Percentiles rank a stretch among this genome's conserved stretches.
These are phyloP conservation scores for Didymella segeticola DNA, from an alignment of 2,329 filamentous ascomycete genomes.

Conservation along the genomic window DNA sequence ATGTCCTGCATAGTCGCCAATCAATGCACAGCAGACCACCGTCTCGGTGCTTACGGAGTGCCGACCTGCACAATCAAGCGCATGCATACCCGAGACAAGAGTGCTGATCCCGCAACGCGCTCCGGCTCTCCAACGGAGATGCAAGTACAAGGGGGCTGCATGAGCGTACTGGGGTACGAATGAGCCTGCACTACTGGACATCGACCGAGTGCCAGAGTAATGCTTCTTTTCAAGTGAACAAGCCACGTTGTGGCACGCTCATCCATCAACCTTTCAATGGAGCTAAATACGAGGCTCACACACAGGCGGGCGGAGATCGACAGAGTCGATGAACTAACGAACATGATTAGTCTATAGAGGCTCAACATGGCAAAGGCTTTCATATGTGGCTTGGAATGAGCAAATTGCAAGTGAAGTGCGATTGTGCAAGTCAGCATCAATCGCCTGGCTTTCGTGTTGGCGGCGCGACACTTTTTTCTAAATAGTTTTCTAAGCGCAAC, in stretches of 20 bases:
- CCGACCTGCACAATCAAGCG: conserved; percentile 8
- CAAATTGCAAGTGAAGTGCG: background rate
- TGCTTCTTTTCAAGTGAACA: no score
- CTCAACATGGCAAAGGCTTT: background rate
- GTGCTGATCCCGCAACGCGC: background rate
- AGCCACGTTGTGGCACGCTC: no score
- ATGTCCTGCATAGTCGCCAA: background rate
- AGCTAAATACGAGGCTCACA: background rate
- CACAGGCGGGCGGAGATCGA: background rate
- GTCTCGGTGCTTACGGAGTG: background rate
- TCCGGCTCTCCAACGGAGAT: conserved; percentile 31
- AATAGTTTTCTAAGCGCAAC: no score
- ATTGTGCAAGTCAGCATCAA: no score
- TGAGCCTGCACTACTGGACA: no score
- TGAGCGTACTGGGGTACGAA: no score
- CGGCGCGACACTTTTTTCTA: no score
- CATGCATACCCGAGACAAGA: conserved; percentile 6
- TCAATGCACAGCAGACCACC: background rate
- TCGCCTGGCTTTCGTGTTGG: no score
- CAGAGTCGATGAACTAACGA: conserved; percentile 9
- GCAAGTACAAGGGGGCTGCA: no score
- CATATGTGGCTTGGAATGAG: background rate
- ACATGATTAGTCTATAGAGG: background rate
- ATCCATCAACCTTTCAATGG: no score
- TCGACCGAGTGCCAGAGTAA: no score